Evolutionary conservation across 2,329 filamentous ascomycete genomes (phyloP).

Genomic region (Aureobasidium sp.): DNA sequence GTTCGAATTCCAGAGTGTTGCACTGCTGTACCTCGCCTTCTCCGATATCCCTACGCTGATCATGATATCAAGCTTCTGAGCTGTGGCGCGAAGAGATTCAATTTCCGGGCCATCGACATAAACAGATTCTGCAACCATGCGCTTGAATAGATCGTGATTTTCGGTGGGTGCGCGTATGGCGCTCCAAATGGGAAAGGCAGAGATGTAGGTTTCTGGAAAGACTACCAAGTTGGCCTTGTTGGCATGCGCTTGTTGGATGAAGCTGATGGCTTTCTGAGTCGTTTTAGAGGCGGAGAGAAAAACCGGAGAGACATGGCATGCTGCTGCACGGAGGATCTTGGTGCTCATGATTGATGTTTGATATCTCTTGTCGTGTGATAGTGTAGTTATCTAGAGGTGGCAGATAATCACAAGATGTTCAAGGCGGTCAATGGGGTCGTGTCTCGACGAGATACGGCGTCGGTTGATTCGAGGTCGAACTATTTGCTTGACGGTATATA

Average conservation of each 20-base stretch:
- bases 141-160: slow-evolving; percentile 46
- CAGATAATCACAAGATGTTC: too few relatives aligned
- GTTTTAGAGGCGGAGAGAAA: slow-evolving; percentile 44
- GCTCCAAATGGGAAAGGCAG: slow-evolving; percentile 50
- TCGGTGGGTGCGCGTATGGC: slow-evolving; percentile 40
- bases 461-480: not conserved
- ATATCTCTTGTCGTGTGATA: not conserved
- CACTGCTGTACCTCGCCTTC: slow-evolving; percentile 37
- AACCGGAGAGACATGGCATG: slow-evolving; percentile 34
- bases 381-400: not conserved
- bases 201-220: slow-evolving; percentile 49
- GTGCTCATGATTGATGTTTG: not conserved
- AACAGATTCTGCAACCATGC: slow-evolving; percentile 40
- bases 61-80: slow-evolving; percentile 32
- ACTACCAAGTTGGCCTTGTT: slow-evolving; percentile 45
- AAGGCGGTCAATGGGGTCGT: not conserved
- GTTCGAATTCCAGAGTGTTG: slow-evolving; percentile 47
- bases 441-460: too few relatives aligned
- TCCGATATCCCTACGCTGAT: slow-evolving; percentile 49
- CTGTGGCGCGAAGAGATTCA: slow-evolving; percentile 33
- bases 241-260: slow-evolving; percentile 40
- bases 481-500: not conserved
- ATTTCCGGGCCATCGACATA: slow-evolving; percentile 44
- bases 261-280: slow-evolving; percentile 39
- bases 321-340: slow-evolving; percentile 17